A percentile compares a stretch with the other conserved stretches of the same genome.
Evolutionary conservation across 23 red algal genomes (phyloP).

Genomic region (Gracilariopsis chorda): DNA sequence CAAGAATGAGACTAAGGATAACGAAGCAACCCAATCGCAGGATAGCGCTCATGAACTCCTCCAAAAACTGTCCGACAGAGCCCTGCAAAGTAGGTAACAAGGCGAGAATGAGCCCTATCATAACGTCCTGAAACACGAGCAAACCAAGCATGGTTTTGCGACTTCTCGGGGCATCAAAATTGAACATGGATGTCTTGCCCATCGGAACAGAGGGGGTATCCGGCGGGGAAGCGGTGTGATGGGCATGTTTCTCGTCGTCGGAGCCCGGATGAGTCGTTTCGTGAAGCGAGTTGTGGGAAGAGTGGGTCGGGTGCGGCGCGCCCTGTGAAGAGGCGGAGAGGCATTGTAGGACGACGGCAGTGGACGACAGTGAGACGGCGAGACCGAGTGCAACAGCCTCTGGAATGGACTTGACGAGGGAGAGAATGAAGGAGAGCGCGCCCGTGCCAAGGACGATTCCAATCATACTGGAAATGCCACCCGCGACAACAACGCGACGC

Average conservation of each 20-base stretch:
- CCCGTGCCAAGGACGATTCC: conserved; percentile 44
- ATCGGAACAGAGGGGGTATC: background rate
- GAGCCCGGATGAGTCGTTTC: background rate
- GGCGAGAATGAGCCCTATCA: conserved; percentile 85
- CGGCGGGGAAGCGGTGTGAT: background rate
- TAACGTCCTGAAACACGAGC: conserved; percentile 83
- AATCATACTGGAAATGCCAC: conserved; percentile 69
- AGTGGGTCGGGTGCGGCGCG: background rate
- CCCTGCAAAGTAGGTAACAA: conserved; percentile 73
- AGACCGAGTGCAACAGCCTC: conserved; percentile 81
- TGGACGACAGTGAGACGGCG: conserved; percentile 79
- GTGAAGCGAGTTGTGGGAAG: background rate
- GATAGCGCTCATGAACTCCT: conserved; percentile 58
- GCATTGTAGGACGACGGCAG: conserved; percentile 82
- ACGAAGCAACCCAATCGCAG: conserved; percentile 76
- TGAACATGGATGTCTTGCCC: conserved; percentile 11
- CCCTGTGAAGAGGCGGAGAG: conserved; percentile 16
- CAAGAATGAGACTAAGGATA: conserved; percentile 68
- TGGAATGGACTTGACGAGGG: conserved; percentile 52
- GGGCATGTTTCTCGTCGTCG: background rate
- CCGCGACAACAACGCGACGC: conserved; percentile 63
- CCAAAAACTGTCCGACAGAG: conserved; percentile 52
- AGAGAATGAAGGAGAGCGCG: conserved; percentile 39
- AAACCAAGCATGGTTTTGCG: conserved; percentile 75
- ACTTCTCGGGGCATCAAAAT: conserved; percentile 55